Evolutionary conservation across 768 basidiomycete genomes (phyloP), one percentile per base, ranked within the genome.

Genomic region (Asterophora lycoperdoides): DNA sequence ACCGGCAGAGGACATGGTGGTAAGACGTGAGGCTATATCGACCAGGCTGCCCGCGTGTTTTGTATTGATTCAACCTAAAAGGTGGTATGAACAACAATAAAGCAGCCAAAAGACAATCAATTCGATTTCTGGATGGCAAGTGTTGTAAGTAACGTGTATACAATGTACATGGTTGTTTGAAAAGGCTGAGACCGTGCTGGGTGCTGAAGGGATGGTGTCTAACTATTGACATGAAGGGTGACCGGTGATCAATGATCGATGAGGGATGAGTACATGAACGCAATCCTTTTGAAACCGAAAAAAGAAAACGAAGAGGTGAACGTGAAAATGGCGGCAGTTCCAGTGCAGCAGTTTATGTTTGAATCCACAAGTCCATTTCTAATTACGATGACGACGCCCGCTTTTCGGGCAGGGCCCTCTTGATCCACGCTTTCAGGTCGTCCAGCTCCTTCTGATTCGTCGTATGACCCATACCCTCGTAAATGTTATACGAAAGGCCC

Each of bases 391-490:
- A 40, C 36, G 28, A 46, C 13, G 32, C 26, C 8, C 30, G 35
- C 49, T 54, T 52, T 41, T 45, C 46, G 23, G 78, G 77, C 14
- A 87, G 61, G 26, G 75, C 77, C 52, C 72, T 78, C 61, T 77
- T 78, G 49, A 95, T 70, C 81, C 89, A 94, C 11, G 60, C 67
- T 56, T 75, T 79, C 58, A 94, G 63, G 59, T 93, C 85, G 30
- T 75, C 71, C 35, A 93, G 69, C 59, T 93, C 90, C 64, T 79
- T 60, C 41, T 72, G 70, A 48, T 71, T 75, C 13, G 84, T 78
- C 34, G 78, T 76, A 57, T 96, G 93, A 6, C 73, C 78, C 56
- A 89, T 66, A 9, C 80, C 82, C 2, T 71, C 67, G 63, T 93
- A 94, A 9, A 76, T 60, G 51, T 81, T 78, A 69, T 83, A 91